Base-by-base conservation (phyloP, 257 asterid genomes). In the Fraxinus americana region DNA sequence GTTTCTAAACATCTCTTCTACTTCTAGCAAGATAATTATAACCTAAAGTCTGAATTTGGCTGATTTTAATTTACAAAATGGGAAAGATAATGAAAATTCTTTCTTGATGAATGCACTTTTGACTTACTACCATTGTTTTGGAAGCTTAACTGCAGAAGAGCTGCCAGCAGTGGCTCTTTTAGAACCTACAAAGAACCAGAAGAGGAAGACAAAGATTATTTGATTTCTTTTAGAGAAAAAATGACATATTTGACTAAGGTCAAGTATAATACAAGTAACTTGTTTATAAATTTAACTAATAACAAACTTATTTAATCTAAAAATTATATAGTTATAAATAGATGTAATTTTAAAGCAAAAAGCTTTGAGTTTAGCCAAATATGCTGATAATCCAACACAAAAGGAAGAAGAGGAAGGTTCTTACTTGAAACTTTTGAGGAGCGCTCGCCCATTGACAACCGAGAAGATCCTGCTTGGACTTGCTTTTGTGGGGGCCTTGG, bases 361-460 rank as follows among this genome's bases (percentile, higher is more conserved):
- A 6, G n/a, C 6, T 54, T 57, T 59, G 9, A 21, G 30, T 7
- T 59, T 11, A 54, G 27, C 65, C 65, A 43, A 43, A 14, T 43
- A 14, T 48, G 57, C 57, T 21, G 67, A 21, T n/a, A 59, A 59
- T 59, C 32, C 32, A 59, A 27, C 11, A 10, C 27, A 36, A 38
- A 41, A 61, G 39, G 21, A 25, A 19, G 11, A 71, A 45, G 72
- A 67, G 74, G 63, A 38, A 80, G 57, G 72, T 70, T 66, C 77
- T 30, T 92, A 94, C 99, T 87, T 75, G 93, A 82, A 71, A 86
- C 63, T 88, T 81, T 90, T 14, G 96, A 86, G 74, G 91, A 76
- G 86, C 92, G 90, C 81, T 85, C 91, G 85, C 81, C 82, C 68
- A 89, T 67, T 67, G 91, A 79, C 77, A 57, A 52, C 41, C 77